These are phyloP conservation scores for Achaetomium macrosporum DNA, from an alignment of 2,329 filamentous ascomycete genomes.

Conservation along the genomic window DNA sequence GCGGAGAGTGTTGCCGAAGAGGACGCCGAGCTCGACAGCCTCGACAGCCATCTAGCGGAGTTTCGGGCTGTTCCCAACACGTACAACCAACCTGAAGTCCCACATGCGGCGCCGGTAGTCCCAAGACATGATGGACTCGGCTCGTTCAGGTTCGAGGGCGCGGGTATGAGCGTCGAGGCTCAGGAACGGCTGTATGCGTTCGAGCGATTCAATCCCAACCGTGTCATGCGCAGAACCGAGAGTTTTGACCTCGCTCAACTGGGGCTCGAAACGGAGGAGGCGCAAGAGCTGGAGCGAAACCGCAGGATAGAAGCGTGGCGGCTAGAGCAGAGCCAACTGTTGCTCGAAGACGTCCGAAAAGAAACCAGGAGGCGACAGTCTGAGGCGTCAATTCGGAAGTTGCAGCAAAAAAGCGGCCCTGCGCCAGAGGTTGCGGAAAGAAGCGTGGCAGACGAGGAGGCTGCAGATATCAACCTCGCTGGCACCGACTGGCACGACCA, in stretches of 20 bases:
- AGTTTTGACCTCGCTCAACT: conserved; percentile 46
- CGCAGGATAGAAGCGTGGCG: conserved; percentile 88
- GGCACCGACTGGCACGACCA: conserved; percentile 49
- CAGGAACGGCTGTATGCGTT: conserved; percentile 88
- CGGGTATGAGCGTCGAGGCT: conserved; percentile 48
- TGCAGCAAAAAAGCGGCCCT: conserved; percentile 25
- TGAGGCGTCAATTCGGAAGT: conserved; percentile 31
- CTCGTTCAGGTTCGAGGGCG: conserved; percentile 64
- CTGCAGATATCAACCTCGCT: conserved; percentile 35
- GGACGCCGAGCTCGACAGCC: conserved; percentile 79
- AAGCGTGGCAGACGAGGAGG: conserved; percentile 27
- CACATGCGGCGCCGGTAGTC: conserved; percentile 64
- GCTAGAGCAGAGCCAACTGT: conserved; percentile 77
- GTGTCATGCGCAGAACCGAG: conserved; percentile 50
- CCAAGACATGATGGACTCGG: conserved; percentile 89
- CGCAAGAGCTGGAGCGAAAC: conserved; percentile 66
- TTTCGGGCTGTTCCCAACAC: conserved; percentile 61
- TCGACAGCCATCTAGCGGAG: conserved; percentile 86
- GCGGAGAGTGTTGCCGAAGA: conserved; percentile 36
- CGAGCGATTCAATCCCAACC: conserved; percentile 73
- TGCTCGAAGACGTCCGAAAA: conserved; percentile 83
- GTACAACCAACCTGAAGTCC: conserved; percentile 40
- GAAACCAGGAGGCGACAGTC: conserved; percentile 69
- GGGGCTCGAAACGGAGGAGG: conserved; percentile 47
- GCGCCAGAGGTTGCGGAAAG: conserved; percentile 30